Evolutionary conservation across 148 eudicot genomes (phyloP), one percentile per base, ranked within the genome.

Genomic region (Rhododendron henanense): DNA sequence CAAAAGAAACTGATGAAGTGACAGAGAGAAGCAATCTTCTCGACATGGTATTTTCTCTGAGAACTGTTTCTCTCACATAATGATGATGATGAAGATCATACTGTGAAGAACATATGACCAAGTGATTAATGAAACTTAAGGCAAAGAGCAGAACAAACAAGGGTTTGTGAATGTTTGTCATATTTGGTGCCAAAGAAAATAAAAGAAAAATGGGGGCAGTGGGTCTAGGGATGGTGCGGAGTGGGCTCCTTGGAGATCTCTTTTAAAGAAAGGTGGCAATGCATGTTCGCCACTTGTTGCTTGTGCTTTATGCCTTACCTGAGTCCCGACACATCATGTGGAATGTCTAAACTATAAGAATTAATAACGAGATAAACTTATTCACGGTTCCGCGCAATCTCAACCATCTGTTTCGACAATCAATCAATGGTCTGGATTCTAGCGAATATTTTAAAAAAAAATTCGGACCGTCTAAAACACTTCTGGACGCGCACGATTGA

Each of bases 281-380:
- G 67, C 84, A 79, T 84, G 84, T 8, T 44, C 41, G 39, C 25
- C 75, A 44, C 86, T n/a, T 88, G 87, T 83, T 82, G 45, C 85
- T 25, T 59, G 82, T 82, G 85, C 78, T 82, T 67, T 61, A 11
- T 71, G 83, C 74, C 87, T 83, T 91, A 87, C 90, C 87, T 31
- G 31, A 31, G 31, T 31, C 31, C 31, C 80, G 92, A 87, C 90
- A 85, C 87, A 83, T 73, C 90, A 85, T 83, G 90, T 85, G 85
- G 76, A 80, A 41, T 81, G 50, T 81, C 80, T 84, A 87, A 47
- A 25, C 73, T 77, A 85, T 67, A 47, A 14, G 35, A 69, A 25
- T 55, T 81, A 67, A 35, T 35, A 35, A 35, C 1, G 2, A 2
- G 3, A 35, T 2, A 35, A 35, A 35, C 3, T 35, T 35, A 35